These are phyloP conservation scores for Sporothrix sp. DNA, from an alignment of 2,329 filamentous ascomycete species.

Conservation along the genomic window DNA sequence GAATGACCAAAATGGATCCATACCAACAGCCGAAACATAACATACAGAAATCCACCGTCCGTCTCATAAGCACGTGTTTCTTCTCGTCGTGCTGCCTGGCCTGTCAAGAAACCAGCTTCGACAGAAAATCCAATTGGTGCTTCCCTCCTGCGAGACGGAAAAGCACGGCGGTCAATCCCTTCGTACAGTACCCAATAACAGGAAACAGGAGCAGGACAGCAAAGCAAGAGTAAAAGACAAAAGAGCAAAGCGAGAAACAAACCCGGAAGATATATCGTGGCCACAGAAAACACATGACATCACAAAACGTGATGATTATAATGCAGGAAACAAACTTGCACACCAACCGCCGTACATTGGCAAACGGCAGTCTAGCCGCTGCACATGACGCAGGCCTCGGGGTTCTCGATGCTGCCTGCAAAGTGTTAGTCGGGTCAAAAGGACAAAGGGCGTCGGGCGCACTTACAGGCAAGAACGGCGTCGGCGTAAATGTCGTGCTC, in stretches of 20 bases:
- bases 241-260: not conserved
- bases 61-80: no score
- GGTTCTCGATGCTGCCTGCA: slow-evolving; percentile 87
- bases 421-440: not conserved
- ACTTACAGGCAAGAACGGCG: slow-evolving; percentile 76
- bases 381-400: slow-evolving; percentile 93
- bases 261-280: not conserved
- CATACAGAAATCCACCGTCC: no score
- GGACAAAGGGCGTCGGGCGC: not conserved
- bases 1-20: no score
- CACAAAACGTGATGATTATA: not conserved
- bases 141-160: no score
- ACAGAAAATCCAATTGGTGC: no score
- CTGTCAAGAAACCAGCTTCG: no score
- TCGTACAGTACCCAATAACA: not conserved
- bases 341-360: not conserved
- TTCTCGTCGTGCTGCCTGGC: no score
- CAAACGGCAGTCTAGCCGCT: slow-evolving; percentile 56
- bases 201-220: not conserved
- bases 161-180: no score
- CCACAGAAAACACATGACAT: not conserved
- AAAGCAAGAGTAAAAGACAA: not conserved
- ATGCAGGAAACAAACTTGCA: not conserved
- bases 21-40: no score
- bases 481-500: slow-evolving; percentile 95